Evolutionary conservation across 1,139 yeast genomes (phyloP), one percentile per base, ranked within the genome.

Genomic region (Blastobotrys capitulatus): DNA sequence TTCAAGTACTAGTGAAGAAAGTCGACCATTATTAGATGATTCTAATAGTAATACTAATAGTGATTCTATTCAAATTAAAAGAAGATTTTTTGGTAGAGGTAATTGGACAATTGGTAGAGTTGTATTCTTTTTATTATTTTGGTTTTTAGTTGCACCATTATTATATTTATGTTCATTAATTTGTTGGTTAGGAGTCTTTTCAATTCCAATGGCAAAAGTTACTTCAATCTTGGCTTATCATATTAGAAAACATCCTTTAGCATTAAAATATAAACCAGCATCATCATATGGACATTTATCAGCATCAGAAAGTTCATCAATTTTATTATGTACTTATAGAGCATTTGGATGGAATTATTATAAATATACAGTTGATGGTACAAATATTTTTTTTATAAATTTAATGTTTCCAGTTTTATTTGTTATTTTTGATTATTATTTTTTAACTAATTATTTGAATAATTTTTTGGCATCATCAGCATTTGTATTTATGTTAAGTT

Each of bases 301-400:
- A 60, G 51, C 58, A 7, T 57, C 60, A 18, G 63, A 58, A 15
- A 67, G 69, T 31, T 63, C 73, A 32, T 69, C 78, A 7, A 76
- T 84, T 47, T 74, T 77, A 58, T 77, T 79, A 22, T 88, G 97
- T 69, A 90, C 97, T 0, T 92, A 89, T 68, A 79, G 97, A 60
- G 88, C 96, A 50, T 81, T 89, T 59, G 97, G 97, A 1, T 75
- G 79, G 64, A 96, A 88, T 64, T 92, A 92, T 70, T 92, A 90
- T 72, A 92, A 92, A 71, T 90, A 87, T 66, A 92, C 98, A 0
- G 85, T 92, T 49, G 97, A 88, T 60, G 98, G 98, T 53, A 90
- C 97, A 6, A 92, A 92, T 65, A 84, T 92, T 52, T 87, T 92
- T 61, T 86, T 94, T 63, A 83, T 92, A 67, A 94, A 92, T 63